Conservation (phyloP, 345 rosid species). For the Brassica juncea region DNA sequence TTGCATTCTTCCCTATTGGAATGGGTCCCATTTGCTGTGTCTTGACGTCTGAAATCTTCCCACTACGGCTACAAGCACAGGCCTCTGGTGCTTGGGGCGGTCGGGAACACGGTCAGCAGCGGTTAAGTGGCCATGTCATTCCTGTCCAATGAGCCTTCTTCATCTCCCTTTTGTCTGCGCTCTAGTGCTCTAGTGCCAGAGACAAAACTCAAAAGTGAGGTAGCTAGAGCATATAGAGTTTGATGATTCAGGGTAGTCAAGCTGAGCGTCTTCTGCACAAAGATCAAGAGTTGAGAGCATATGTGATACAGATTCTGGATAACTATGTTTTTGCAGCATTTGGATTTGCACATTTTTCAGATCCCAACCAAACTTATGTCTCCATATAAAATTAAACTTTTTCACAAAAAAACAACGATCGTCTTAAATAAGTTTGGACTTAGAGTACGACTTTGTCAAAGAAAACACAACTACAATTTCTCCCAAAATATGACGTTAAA, state of each 20-base stretch:
- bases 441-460: neutral
- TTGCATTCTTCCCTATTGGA: constrained; percentile 71
- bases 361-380: constrained; percentile 4
- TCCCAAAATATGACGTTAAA: neutral
- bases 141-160: constrained; percentile 64
- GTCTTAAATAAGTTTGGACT: constrained; percentile 1
- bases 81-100: constrained; percentile 70
- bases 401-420: neutral
- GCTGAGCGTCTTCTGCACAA: constrained; percentile 68
- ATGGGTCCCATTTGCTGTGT: constrained; percentile 82
- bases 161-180: constrained; percentile 51
- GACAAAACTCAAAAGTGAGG: constrained; percentile 74
- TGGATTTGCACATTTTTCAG: neutral
- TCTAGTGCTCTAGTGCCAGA: constrained; percentile 68
- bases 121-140: constrained; percentile 77
- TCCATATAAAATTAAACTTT: neutral
- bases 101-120: constrained; percentile 71
- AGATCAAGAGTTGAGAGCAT: constrained; percentile 9
- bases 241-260: constrained; percentile 53
- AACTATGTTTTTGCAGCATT: constrained; percentile 44
- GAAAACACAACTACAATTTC: neutral
- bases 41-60: constrained; percentile 74
- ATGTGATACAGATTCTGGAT: neutral
- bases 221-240: constrained; percentile 70
- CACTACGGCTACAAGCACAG: constrained; percentile 68